Evolutionary conservation across 2,329 filamentous ascomycete genomes (phyloP).

Genomic region (Alternaria brassicicola): DNA sequence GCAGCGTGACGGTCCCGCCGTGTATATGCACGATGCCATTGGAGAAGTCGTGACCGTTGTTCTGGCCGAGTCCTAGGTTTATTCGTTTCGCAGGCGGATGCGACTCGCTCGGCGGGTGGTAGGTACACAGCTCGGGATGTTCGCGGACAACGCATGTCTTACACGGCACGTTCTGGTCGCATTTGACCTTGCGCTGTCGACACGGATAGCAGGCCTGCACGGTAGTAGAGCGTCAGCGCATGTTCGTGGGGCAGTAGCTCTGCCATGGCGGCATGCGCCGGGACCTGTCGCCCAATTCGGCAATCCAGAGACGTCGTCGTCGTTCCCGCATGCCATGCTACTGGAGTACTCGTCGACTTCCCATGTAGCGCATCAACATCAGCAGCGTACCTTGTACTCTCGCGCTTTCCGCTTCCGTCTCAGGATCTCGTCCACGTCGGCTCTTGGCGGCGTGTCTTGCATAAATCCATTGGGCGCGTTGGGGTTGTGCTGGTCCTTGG

Average conservation of each 20-base stretch:
- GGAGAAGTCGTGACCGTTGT: conserved; percentile 44
- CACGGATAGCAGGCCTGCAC: conserved; percentile 57
- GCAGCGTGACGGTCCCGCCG: conserved; percentile 49
- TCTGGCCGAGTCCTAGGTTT: conserved; percentile 41
- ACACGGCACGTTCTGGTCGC: conserved; percentile 56
- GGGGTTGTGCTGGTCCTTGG: conserved; percentile 32
- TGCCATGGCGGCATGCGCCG: conserved; percentile 17
- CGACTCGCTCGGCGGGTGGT: conserved; percentile 49
- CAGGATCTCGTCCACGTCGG: conserved; percentile 58
- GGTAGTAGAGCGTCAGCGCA: conserved; percentile 23
- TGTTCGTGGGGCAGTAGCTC: conserved; percentile 19
- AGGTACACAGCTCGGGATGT: conserved; percentile 58
- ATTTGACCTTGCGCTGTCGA: conserved; percentile 55
- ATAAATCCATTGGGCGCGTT: conserved; percentile 30
- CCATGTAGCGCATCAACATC: conserved; percentile 1
- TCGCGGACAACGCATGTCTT: conserved; percentile 59
- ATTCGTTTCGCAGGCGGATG: conserved; percentile 50
- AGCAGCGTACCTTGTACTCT: conserved; percentile 55
- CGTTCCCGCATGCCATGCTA: not conserved
- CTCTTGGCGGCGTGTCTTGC: conserved; percentile 49
- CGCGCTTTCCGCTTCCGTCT: conserved; percentile 58
- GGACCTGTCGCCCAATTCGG: conserved; percentile 24
- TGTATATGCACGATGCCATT: conserved; percentile 49
- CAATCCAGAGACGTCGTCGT: conserved; percentile 11
- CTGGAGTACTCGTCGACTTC: not conserved